Evolutionary conservation across 768 basidiomycete genomes (phyloP).

Genomic region (Mycena pura): DNA sequence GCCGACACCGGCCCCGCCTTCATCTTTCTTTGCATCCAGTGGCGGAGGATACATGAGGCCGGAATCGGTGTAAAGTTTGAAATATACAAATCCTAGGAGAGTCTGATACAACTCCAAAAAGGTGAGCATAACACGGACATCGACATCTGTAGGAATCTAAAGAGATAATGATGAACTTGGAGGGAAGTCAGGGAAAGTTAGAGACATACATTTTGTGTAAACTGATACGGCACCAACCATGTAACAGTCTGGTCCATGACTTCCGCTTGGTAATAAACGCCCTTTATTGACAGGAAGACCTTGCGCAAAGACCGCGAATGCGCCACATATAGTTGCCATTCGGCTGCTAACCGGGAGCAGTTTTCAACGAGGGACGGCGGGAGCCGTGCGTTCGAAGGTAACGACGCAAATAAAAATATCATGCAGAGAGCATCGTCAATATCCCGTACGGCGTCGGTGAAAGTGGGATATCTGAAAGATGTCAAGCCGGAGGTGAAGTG

Average conservation of each 20-base stretch:
- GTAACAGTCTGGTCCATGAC: conserved; percentile 91
- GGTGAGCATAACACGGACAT: conserved; percentile 96
- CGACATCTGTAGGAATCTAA: conserved; percentile 93
- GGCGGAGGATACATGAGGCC: conserved; percentile 96
- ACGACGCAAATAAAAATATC: conserved; percentile 88
- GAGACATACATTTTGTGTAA: conserved; percentile 84
- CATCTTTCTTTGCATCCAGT: conserved; percentile 82
- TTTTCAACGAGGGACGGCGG: conserved; percentile 87
- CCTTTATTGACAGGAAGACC: conserved; percentile 96
- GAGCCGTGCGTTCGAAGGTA: conserved; percentile 86
- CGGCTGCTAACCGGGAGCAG: conserved; percentile 86
- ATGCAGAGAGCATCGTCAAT: conserved; percentile 98
- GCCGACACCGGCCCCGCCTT: conserved; percentile 85
- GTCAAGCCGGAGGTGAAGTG: conserved; percentile 5
- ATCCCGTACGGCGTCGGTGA: conserved; percentile 93
- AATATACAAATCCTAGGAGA: conserved; percentile 92
- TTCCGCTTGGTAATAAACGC: conserved; percentile 97
- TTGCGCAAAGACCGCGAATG: conserved; percentile 85
- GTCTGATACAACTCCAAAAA: conserved; percentile 99
- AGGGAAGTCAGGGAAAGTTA: conserved; percentile 1
- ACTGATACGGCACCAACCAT: conserved; percentile 97
- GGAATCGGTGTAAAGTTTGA: conserved; percentile 96
- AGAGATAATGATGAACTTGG: conserved; percentile 17
- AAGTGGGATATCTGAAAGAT: conserved; percentile 86
- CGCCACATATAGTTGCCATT: conserved; percentile 98